These are phyloP conservation scores for Volvox reticuliferus DNA, from an alignment of 139 green algal genomes.

Conservation along the genomic window DNA sequence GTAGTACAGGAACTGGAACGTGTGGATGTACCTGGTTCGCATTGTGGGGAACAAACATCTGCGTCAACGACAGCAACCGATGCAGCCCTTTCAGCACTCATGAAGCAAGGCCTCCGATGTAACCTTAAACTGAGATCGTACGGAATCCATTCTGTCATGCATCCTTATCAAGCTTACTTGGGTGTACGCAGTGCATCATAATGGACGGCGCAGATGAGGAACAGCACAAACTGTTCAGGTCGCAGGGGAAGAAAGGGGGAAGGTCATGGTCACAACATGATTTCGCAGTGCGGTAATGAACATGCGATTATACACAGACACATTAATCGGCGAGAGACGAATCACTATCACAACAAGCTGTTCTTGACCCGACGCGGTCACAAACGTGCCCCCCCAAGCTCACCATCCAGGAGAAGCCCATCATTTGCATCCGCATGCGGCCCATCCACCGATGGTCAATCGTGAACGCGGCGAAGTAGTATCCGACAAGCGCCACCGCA, in stretches of 20 bases:
- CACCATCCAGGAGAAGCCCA: constrained; percentile 43
- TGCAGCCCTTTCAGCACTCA: too few relatives aligned
- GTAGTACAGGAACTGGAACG: constrained; percentile 87
- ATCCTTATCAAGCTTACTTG: background rate
- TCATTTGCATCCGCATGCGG: constrained; percentile 62
- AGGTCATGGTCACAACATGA: too few relatives aligned
- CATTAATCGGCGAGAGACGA: too few relatives aligned
- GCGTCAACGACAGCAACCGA: too few relatives aligned
- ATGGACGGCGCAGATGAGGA: constrained; percentile 68
- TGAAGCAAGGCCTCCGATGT: too few relatives aligned
- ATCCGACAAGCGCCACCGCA: constrained; percentile 73
- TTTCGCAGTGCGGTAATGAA: too few relatives aligned
- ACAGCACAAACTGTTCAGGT: constrained; percentile 60
- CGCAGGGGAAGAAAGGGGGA: background rate
- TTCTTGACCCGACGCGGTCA: background rate
- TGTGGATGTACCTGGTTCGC: constrained; percentile 27
- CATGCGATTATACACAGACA: too few relatives aligned
- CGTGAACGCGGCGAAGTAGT: constrained; percentile 74
- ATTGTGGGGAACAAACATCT: too few relatives aligned
- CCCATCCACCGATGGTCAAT: constrained; percentile 74
- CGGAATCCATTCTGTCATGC: too few relatives aligned
- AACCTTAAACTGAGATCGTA: too few relatives aligned
- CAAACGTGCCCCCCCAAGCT: background rate
- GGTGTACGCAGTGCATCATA: constrained; percentile 60
- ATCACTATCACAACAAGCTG: too few relatives aligned